Conservation (phyloP, 1,139 yeast species). For the Geotrichum klebahnii region DNA sequence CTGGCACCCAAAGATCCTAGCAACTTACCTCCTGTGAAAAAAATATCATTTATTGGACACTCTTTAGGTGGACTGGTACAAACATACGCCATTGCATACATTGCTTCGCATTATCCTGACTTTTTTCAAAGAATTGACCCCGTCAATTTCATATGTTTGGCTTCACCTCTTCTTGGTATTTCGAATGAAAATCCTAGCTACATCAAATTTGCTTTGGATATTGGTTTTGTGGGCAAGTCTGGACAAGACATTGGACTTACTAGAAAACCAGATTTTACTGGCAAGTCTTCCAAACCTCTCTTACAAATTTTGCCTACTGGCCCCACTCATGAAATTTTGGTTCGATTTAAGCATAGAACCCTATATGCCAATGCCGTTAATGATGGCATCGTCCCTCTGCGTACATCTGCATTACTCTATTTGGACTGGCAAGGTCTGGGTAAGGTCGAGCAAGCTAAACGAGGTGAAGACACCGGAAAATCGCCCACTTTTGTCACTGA, state of each 20-base stretch:
- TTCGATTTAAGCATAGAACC: constrained; percentile 63
- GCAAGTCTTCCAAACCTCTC: constrained; percentile 50
- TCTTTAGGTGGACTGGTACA: constrained; percentile 91
- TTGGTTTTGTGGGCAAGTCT: constrained; percentile 88
- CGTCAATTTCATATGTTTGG: constrained; percentile 75
- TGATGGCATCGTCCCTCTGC: constrained; percentile 89
- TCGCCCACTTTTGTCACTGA: constrained; percentile 5
- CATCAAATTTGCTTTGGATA: constrained; percentile 75
- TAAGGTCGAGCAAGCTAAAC: constrained; percentile 48
- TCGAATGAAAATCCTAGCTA: constrained; percentile 83
- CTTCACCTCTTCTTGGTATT: constrained; percentile 85
- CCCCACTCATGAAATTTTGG: constrained; percentile 65
- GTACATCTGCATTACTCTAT: constrained; percentile 79
- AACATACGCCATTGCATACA: constrained; percentile 83
- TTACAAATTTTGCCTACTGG: constrained; percentile 74
- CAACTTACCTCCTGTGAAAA: constrained; percentile 41
- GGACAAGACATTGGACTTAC: constrained; percentile 86
- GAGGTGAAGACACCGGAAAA: constrained; percentile 28
- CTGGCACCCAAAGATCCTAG: constrained; percentile 41
- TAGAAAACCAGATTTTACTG: constrained; percentile 37
- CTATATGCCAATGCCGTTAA: constrained; percentile 74
- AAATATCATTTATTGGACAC: constrained; percentile 85
- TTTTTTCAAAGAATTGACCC: constrained; percentile 65
- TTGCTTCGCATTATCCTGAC: constrained; percentile 65
- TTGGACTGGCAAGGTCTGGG: constrained; percentile 66